These are phyloP conservation scores for Leucogyrophana mollusca DNA, from an alignment of 768 basidiomycete species.

Conservation along the genomic window DNA sequence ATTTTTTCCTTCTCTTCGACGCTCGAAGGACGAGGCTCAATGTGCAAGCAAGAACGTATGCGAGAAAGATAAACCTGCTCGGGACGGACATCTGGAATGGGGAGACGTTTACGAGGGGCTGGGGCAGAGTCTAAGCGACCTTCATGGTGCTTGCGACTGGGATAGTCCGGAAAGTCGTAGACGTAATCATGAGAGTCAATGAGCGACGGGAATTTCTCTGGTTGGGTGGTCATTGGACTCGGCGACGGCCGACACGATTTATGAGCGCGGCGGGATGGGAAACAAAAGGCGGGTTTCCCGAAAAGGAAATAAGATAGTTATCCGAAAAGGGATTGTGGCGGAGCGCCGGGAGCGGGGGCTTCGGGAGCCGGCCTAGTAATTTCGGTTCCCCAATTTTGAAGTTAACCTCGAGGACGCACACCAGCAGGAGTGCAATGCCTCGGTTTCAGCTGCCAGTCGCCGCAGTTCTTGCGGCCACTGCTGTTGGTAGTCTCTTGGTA, in stretches of 20 bases:
- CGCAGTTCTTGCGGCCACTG: conserved; percentile 41
- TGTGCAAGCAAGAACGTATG: conserved; percentile 49
- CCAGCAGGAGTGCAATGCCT: too few relatives aligned
- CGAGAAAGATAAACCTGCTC: conserved; percentile 70
- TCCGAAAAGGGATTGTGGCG: too few relatives aligned
- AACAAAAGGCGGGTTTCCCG: too few relatives aligned
- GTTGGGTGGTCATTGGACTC: conserved; percentile 16
- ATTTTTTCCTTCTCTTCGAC: conserved; percentile 33
- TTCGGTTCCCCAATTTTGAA: too few relatives aligned
- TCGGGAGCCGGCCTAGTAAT: too few relatives aligned
- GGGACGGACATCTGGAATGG: conserved; percentile 76
- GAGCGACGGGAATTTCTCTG: conserved; percentile 5
- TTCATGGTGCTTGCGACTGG: conserved; percentile 10
- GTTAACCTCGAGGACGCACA: too few relatives aligned
- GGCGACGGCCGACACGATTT: too few relatives aligned
- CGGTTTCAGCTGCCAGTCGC: conserved; percentile 59
- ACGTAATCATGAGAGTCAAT: conserved; percentile 17
- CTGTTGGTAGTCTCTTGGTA: conserved; percentile 42
- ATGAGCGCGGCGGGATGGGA: too few relatives aligned
- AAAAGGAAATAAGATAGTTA: too few relatives aligned
- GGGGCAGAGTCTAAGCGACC: conserved; percentile 9
- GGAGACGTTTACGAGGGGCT: conserved; percentile 38
- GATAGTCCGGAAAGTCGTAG: conserved; percentile 17
- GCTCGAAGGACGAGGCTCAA: conserved; percentile 26
- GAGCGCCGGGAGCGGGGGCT: too few relatives aligned